Percentiles rank a stretch among this genome's conserved stretches.
These are phyloP conservation scores for Beauveria bassiana DNA, from an alignment of 2,329 filamentous ascomycete genomes.

Conservation along the genomic window DNA sequence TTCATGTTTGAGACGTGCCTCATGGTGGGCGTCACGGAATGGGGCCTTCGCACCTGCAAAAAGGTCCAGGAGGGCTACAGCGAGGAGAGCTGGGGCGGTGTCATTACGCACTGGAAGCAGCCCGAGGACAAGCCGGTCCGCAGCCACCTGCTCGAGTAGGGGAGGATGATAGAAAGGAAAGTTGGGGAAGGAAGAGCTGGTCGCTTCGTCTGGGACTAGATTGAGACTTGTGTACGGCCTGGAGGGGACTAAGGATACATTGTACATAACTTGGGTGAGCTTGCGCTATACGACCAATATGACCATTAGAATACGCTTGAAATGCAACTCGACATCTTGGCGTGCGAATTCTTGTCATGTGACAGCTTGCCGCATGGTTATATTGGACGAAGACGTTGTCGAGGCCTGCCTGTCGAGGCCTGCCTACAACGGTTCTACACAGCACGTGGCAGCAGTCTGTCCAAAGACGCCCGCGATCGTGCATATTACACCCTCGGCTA, in stretches of 20 bases:
- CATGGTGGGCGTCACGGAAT: slow-evolving; percentile 66
- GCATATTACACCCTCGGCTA: neutral
- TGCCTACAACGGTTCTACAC: neutral
- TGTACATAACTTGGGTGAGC: slow-evolving; percentile 2
- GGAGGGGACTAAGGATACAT: neutral
- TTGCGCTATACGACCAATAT: neutral
- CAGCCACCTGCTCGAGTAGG: slow-evolving; percentile 17
- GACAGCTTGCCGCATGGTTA: too few species aligned
- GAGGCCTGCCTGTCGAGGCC: too few species aligned
- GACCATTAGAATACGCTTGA: neutral
- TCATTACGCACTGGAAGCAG: slow-evolving; percentile 54
- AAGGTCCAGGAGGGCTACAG: slow-evolving; percentile 62
- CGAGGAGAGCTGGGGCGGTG: slow-evolving; percentile 69
- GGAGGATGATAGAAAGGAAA: too few species aligned
- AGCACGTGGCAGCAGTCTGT: neutral
- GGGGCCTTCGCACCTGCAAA: slow-evolving; percentile 53
- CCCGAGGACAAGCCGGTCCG: slow-evolving; percentile 27
- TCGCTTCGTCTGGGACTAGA: too few species aligned
- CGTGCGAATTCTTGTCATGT: too few species aligned
- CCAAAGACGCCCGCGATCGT: neutral
- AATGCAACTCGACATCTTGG: neutral
- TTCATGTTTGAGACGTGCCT: slow-evolving; percentile 64
- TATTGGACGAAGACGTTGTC: too few species aligned
- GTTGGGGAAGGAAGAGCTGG: neutral
- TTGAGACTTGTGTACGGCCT: too few species aligned